Conservation (phyloP, 805 yeast genomes). For the Aciculoconidium aculeatum region DNA sequence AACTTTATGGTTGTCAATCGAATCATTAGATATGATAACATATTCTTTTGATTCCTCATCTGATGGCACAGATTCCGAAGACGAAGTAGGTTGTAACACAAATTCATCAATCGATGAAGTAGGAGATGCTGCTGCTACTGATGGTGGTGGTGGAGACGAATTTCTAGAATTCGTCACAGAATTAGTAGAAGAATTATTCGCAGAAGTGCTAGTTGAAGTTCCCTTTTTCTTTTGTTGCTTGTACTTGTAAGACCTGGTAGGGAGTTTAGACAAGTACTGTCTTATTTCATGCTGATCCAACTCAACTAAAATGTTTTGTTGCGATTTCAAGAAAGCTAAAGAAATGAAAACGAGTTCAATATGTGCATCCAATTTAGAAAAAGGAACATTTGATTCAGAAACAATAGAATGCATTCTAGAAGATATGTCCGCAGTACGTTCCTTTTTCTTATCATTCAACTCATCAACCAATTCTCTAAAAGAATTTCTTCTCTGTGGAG, state of each 20-base stretch:
- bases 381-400: constrained; percentile 32
- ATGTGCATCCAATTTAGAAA: constrained; percentile 66
- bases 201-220: constrained; percentile 8
- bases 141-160: constrained; percentile 10
- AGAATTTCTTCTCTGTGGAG: constrained; percentile 15
- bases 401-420: constrained; percentile 3
- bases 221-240: constrained; percentile 24
- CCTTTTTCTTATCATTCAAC: constrained; percentile 12
- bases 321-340: constrained; percentile 73
- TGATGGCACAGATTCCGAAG: constrained; percentile 2
- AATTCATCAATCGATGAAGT: constrained; percentile 4
- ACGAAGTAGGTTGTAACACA: constrained; percentile 6
- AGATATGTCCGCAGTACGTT: neutral
- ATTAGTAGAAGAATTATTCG: constrained; percentile 7
- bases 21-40: constrained; percentile 25
- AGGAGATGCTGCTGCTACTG: constrained; percentile 6
- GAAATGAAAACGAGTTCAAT: constrained; percentile 70
- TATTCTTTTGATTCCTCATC: too few relatives aligned
- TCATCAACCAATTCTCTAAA: constrained; percentile 27
- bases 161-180: constrained; percentile 9
- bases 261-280: constrained; percentile 60
- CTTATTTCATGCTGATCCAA: constrained; percentile 87
- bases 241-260: constrained; percentile 40
- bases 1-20: constrained; percentile 37
- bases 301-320: constrained; percentile 72